These are phyloP conservation scores for Penicillium angulare DNA, from an alignment of 495 filamentous ascomycete species.

Conservation along the genomic window DNA sequence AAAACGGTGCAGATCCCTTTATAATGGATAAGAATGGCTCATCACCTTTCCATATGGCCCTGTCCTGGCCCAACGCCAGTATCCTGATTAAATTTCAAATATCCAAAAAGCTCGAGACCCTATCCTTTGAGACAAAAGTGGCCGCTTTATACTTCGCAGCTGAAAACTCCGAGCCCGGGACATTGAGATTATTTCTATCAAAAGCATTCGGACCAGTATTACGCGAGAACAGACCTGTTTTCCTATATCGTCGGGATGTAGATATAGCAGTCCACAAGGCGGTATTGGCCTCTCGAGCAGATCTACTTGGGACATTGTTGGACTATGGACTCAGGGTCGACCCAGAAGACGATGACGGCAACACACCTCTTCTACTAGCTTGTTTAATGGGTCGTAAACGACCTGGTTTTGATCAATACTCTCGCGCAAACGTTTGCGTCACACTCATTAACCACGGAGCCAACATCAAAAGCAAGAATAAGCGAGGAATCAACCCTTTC, in stretches of 20 bases:
- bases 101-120: background rate
- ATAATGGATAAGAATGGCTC: slow-evolving; percentile 3
- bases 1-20: slow-evolving; percentile 27
- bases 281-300: background rate
- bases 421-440: slow-evolving; percentile 7
- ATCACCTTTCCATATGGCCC: slow-evolving; percentile 12
- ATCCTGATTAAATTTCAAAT: slow-evolving; percentile 5
- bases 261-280: slow-evolving; percentile 1
- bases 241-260: background rate
- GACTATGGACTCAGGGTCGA: background rate
- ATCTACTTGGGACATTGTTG: slow-evolving; percentile 3
- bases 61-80: background rate
- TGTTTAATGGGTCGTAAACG: background rate
- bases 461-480: background rate
- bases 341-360: background rate
- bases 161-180: background rate
- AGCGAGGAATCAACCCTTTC: background rate
- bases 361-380: slow-evolving; percentile 7
- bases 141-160: slow-evolving; percentile 4
- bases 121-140: background rate
- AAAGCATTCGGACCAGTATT: background rate
- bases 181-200: slow-evolving; percentile 1
- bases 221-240: background rate
- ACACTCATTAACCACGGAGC: slow-evolving; percentile 4
- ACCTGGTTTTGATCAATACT: background rate